Conservation (phyloP, 1,139 yeast genomes). For the Saccharomyces pastorianus region DNA sequence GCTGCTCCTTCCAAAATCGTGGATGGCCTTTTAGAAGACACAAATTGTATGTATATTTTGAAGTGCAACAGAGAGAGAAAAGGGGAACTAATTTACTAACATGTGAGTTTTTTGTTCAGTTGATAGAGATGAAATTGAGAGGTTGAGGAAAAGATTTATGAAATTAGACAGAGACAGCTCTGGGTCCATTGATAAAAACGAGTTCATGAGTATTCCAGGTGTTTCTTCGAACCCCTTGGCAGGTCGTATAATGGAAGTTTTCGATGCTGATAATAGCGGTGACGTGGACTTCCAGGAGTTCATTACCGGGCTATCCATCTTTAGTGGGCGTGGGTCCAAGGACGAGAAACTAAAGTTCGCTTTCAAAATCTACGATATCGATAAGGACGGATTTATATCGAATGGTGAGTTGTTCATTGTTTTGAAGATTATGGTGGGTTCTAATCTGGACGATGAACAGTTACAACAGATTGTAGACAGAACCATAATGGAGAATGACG, state of each 20-base stretch:
- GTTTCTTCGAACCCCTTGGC: constrained; percentile 88
- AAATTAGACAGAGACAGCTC: constrained; percentile 88
- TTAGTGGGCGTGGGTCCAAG: constrained; percentile 78
- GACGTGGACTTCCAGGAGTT: constrained; percentile 94
- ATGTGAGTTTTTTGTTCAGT: constrained; percentile 31
- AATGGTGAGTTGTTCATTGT: constrained; percentile 92
- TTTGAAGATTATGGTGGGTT: constrained; percentile 95
- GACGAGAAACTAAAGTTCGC: constrained; percentile 84
- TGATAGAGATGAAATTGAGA: constrained; percentile 82
- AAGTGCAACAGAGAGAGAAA: neutral
- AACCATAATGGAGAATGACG: constrained; percentile 90
- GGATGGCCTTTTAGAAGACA: constrained; percentile 64
- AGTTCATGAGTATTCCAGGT: constrained; percentile 88
- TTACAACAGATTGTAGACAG: constrained; percentile 92
- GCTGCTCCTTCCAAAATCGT: constrained; percentile 58
- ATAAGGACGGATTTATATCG: constrained; percentile 87
- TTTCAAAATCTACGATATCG: constrained; percentile 90
- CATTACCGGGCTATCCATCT: constrained; percentile 80
- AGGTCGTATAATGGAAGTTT: constrained; percentile 80
- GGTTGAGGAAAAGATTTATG: constrained; percentile 88
- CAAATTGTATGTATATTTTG: constrained; percentile 43
- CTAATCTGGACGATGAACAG: constrained; percentile 75
- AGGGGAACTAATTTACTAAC: neutral
- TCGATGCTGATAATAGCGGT: constrained; percentile 90
- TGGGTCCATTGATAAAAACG: constrained; percentile 85